Base-by-base conservation (phyloP, 345 rosid species). In the Mercurialis annua region DNA sequence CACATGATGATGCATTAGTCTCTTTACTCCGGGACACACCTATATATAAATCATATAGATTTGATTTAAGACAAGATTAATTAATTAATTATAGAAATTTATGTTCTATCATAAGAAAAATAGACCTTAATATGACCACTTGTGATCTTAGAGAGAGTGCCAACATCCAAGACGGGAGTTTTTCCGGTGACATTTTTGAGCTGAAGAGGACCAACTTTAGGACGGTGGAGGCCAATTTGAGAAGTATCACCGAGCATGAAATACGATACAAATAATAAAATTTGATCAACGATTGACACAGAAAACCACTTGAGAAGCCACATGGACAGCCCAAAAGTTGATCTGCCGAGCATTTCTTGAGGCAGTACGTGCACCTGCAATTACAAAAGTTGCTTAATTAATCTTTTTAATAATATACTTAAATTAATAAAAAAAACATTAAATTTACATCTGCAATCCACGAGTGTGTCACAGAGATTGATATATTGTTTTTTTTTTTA, bases 331-430 rank as follows among this genome's bases (percentile, higher is more conserved):
- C 87, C 92, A 57, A 92, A 92, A 56, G 95, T 90, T 46, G 97
- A 90, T 63, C 71, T 70, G 14, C 97, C 95, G 6, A 92, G 76
- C 84, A 92, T 86, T 83, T 90, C 86, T 73, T 82, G 95, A 7
- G 97, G 98, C 80, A 92, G 77, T 66, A 92, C 87, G 80, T 92
- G 98, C 74, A 92, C 86, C 97, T 92, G 79, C 71, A 69, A 69
- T 40, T 15, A 42, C 59, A 46, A 54, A 53, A 50, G 30, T 36
- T 18, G 30, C 47, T 24, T 50, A 67, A 38, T 66, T 9, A 67
- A 68, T 48, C 27, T 50, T 20, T 4, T 47, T 38, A 31, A 23
- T 23, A 46, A 27, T 24, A 43, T 59, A 38, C 27, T 52, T 33
- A 59, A 3, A 34, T 34, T 3, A 3, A 33, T 34, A 30, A 1